Percentiles rank a stretch among this genome's conserved stretches.
Conservation (phyloP, 2,329 filamentous ascomycete genomes). For the Neopestalotiopsis rosae region DNA sequence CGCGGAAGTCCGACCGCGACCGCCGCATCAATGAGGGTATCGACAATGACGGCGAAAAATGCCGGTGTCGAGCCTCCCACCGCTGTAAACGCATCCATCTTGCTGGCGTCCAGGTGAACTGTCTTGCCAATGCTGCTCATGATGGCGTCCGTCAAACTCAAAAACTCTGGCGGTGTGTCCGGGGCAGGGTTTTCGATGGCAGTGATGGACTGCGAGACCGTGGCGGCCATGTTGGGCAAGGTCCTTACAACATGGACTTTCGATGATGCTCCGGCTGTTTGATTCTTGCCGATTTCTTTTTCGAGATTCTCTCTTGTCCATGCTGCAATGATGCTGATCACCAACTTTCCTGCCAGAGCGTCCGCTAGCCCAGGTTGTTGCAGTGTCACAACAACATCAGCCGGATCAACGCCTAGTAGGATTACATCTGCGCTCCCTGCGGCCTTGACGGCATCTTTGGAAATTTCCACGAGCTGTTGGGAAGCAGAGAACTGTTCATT, state of each 20-base stretch:
- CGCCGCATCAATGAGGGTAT: constrained; percentile 63
- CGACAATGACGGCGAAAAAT: constrained; percentile 63
- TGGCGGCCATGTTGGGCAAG: constrained; percentile 41
- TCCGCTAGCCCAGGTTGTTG: constrained; percentile 40
- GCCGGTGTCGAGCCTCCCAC: constrained; percentile 65
- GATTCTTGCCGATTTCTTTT: not conserved
- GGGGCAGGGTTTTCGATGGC: constrained; percentile 32
- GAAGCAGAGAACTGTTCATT: not conserved
- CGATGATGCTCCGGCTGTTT: too few relatives aligned
- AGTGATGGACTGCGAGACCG: constrained; percentile 38
- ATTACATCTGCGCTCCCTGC: constrained; percentile 43
- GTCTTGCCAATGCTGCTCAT: constrained; percentile 61
- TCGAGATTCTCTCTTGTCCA: constrained; percentile 40
- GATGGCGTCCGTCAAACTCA: constrained; percentile 45
- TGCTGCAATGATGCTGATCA: constrained; percentile 58
- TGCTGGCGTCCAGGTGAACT: constrained; percentile 52
- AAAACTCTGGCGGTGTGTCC: constrained; percentile 26
- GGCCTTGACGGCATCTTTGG: constrained; percentile 40
- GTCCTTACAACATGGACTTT: constrained; percentile 33
- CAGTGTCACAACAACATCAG: constrained; percentile 45
- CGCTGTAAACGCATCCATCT: constrained; percentile 64
- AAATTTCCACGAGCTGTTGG: constrained; percentile 22
- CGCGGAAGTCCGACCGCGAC: constrained; percentile 65
- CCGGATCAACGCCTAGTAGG: constrained; percentile 53
- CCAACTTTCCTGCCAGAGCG: constrained; percentile 48